phyloP scores from a whole-genome alignment of 352 stramenopile species.

The Phytophthora pseudosyringae region DNA sequence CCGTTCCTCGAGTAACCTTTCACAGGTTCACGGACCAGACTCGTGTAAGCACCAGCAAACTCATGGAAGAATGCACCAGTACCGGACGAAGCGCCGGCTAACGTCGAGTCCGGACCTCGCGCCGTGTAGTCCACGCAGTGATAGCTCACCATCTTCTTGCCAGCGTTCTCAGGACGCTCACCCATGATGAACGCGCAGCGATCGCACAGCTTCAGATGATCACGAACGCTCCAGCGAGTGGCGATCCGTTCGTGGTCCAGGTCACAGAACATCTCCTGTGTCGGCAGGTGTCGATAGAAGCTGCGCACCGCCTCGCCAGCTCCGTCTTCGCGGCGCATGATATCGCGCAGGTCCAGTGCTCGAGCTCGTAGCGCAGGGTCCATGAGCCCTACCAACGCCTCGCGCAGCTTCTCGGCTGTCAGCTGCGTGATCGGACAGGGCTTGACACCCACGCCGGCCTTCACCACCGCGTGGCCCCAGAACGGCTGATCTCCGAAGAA shows the following conservation, averaged over 20 bases:
- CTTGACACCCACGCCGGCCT: constrained; percentile 71
- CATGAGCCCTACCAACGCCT: constrained; percentile 66
- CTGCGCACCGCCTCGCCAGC: constrained; percentile 69
- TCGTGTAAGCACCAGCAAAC: constrained; percentile 39
- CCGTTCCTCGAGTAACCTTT: constrained; percentile 24
- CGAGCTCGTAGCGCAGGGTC: constrained; percentile 44
- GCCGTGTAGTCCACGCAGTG: constrained; percentile 55
- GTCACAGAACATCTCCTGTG: constrained; percentile 87
- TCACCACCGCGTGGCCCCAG: constrained; percentile 86
- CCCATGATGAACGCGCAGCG: constrained; percentile 53
- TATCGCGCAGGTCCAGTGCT: constrained; percentile 49
- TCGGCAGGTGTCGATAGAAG: constrained; percentile 84
- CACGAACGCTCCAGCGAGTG: constrained; percentile 56
- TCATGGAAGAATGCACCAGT: constrained; percentile 30
- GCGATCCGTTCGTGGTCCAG: constrained; percentile 44
- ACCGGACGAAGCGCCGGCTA: constrained; percentile 16
- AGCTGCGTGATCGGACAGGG: constrained; percentile 80
- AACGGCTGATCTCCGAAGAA: constrained; percentile 95
- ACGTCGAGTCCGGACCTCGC: constrained; percentile 42
- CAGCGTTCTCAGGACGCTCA: constrained; percentile 42
- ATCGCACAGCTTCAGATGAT: constrained; percentile 53
- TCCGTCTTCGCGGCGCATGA: constrained; percentile 83
- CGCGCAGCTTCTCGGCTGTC: constrained; percentile 66
- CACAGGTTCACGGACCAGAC: constrained; percentile 38
- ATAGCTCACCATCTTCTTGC: constrained; percentile 46